Conservation (phyloP, 495 filamentous ascomycete genomes). For the Parathielavia hyrcaniae region DNA sequence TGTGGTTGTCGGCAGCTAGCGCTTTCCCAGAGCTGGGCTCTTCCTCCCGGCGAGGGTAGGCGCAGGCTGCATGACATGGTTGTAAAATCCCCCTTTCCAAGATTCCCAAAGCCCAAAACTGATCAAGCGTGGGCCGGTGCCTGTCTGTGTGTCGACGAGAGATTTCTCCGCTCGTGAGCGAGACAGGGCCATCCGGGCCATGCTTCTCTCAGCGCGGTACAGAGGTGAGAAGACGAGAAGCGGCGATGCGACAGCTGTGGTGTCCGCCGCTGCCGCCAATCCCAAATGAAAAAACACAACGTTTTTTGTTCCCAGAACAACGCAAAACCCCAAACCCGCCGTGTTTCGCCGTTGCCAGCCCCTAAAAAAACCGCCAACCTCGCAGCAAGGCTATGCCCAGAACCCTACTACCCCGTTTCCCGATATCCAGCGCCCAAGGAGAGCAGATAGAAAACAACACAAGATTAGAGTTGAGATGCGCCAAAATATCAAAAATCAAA, state of each 20-base stretch:
- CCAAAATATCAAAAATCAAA: slow-evolving; percentile 22
- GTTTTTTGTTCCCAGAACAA: slow-evolving; percentile 12
- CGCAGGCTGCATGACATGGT: background rate
- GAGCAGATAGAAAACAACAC: slow-evolving; percentile 7
- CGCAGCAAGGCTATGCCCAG: slow-evolving; percentile 21
- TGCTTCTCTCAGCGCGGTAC: slow-evolving; percentile 5
- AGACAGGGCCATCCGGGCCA: background rate
- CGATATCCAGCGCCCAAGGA: slow-evolving; percentile 25
- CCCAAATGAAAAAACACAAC: no score
- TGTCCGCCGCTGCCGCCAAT: background rate
- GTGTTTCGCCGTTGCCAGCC: slow-evolving; percentile 20
- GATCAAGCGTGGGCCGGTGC: slow-evolving; percentile 6
- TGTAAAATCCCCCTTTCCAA: slow-evolving; percentile 13
- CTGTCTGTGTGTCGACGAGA: slow-evolving; percentile 16
- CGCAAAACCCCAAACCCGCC: slow-evolving; percentile 12
- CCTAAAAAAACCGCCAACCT: slow-evolving; percentile 14
- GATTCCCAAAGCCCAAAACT: slow-evolving; percentile 8
- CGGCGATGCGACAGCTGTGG: background rate
- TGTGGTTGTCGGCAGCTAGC: slow-evolving; percentile 9
- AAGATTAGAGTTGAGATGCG: slow-evolving; percentile 20
- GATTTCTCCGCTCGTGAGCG: slow-evolving; percentile 22
- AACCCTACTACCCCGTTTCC: slow-evolving; percentile 20
- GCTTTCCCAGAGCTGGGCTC: slow-evolving; percentile 12
- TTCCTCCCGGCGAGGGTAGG: slow-evolving; percentile 14
- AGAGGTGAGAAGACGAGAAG: slow-evolving; percentile 15